Evolutionary conservation across 129 eudicot species (phyloP).

Genomic region (Arctium minus): DNA sequence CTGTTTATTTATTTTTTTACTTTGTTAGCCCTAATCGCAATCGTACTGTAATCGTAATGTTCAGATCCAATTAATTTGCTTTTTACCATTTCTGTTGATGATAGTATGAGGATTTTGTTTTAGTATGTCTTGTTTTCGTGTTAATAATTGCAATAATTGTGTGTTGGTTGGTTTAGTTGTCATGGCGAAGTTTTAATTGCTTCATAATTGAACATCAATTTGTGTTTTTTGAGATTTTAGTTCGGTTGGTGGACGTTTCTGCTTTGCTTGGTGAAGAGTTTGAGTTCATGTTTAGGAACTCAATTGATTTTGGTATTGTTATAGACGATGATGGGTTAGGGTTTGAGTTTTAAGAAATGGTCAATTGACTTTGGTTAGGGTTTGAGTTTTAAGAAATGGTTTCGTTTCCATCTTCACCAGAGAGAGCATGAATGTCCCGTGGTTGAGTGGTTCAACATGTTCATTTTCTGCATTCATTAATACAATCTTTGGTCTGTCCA

Average conservation of each 20-base stretch:
- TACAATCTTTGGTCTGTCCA: too few species aligned
- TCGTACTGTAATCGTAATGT: slow-evolving; percentile 5
- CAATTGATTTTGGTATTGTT: not conserved
- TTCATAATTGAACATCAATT: slow-evolving; percentile 14
- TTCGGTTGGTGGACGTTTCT: not conserved
- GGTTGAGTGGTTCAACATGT: too few species aligned
- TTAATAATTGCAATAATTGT: not conserved
- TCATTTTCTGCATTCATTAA: too few species aligned
- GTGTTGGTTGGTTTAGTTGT: slow-evolving; percentile 8
- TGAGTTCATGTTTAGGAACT: not conserved
- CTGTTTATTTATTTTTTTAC: not conserved
- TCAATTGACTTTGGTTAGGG: too few species aligned
- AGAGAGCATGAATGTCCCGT: too few species aligned
- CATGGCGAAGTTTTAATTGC: not conserved
- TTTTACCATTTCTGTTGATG: not conserved
- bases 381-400: not conserved
- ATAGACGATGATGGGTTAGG: not conserved
- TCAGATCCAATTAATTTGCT: slow-evolving; percentile 20
- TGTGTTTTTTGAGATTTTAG: not conserved
- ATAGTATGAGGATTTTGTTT: not conserved
- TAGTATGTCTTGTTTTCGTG: not conserved
- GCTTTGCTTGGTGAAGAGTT: not conserved
- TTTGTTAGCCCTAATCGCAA: not conserved
- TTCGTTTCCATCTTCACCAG: not conserved
- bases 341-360: not conserved